These are phyloP conservation scores for Wickerhamomyces kurtzmanii DNA, from an alignment of 805 yeast species.

Conservation along the genomic window DNA sequence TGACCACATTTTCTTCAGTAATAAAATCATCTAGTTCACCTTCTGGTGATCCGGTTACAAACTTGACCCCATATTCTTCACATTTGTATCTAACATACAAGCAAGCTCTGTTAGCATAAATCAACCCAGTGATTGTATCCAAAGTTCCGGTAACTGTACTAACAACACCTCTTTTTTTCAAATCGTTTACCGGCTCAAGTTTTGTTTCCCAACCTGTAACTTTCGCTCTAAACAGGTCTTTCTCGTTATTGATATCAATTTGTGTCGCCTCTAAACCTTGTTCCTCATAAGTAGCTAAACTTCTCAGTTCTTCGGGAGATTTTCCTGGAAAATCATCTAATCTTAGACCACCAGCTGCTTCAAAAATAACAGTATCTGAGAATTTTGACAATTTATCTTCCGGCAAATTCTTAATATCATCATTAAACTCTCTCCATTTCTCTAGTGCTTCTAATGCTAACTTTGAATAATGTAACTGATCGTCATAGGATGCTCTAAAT, in stretches of 20 bases:
- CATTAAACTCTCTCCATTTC: constrained; percentile 24
- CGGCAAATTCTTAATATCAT: no score
- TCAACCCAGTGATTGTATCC: constrained; percentile 23
- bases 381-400: no score
- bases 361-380: constrained; percentile 16
- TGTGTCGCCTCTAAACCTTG: constrained; percentile 20
- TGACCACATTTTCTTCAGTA: constrained; percentile 7
- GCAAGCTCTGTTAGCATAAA: constrained; percentile 24
- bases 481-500: constrained; percentile 15
- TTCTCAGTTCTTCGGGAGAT: no score
- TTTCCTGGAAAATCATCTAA: no score
- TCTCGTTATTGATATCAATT: constrained; percentile 16
- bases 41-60: constrained; percentile 18
- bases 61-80: constrained; percentile 22
- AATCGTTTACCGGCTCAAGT: constrained; percentile 10
- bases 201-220: constrained; percentile 17
- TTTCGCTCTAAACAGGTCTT: constrained; percentile 20
- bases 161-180: constrained; percentile 20
- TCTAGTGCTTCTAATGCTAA: constrained; percentile 24
- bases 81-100: constrained; percentile 19
- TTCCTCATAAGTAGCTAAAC: no score
- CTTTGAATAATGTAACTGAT: constrained; percentile 14
- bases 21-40: constrained; percentile 18
- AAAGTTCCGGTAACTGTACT: constrained; percentile 13
- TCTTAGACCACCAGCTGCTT: constrained; percentile 17